These are phyloP conservation scores for Mycena citricolor DNA, from an alignment of 1,284 basidiomycete species.

Conservation along the genomic window DNA sequence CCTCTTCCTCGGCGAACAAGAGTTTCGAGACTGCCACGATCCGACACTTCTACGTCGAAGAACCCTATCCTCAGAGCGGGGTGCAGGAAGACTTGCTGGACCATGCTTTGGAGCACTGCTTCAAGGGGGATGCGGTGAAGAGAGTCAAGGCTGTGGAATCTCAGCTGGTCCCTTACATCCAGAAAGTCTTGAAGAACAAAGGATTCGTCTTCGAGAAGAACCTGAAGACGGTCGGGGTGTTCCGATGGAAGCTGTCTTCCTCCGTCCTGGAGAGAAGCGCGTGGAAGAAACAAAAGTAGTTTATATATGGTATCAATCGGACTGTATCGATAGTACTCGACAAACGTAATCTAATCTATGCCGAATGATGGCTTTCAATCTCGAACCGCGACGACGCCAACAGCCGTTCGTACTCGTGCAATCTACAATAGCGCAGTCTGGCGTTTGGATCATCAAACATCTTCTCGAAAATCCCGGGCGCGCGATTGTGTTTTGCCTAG, in stretches of 20 bases:
- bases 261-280: slow-evolving; percentile 40
- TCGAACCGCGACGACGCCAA: slow-evolving; percentile 37
- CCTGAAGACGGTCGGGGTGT: slow-evolving; percentile 47
- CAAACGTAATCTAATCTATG: neutral
- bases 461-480: slow-evolving; percentile 34
- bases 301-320: slow-evolving; percentile 15
- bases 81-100: slow-evolving; percentile 68
- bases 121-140: slow-evolving; percentile 43
- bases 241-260: slow-evolving; percentile 50
- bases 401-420: slow-evolving; percentile 61
- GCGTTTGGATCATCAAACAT: slow-evolving; percentile 55
- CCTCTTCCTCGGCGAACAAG: too few relatives aligned
- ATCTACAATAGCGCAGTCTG: slow-evolving; percentile 63
- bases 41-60: slow-evolving; percentile 75
- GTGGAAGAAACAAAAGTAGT: slow-evolving; percentile 36
- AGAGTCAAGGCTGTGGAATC: slow-evolving; percentile 48
- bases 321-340: slow-evolving; percentile 2
- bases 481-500: slow-evolving; percentile 57
- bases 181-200: slow-evolving; percentile 41
- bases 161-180: slow-evolving; percentile 52
- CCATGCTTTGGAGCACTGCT: slow-evolving; percentile 58
- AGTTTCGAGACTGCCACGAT: slow-evolving; percentile 58
- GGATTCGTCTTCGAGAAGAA: slow-evolving; percentile 53
- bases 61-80: slow-evolving; percentile 53
- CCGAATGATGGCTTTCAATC: slow-evolving; percentile 27